Evolutionary conservation across 257 asterid genomes (phyloP), one percentile per base, ranked within the genome.

Genomic region (Solanum sitiens): DNA sequence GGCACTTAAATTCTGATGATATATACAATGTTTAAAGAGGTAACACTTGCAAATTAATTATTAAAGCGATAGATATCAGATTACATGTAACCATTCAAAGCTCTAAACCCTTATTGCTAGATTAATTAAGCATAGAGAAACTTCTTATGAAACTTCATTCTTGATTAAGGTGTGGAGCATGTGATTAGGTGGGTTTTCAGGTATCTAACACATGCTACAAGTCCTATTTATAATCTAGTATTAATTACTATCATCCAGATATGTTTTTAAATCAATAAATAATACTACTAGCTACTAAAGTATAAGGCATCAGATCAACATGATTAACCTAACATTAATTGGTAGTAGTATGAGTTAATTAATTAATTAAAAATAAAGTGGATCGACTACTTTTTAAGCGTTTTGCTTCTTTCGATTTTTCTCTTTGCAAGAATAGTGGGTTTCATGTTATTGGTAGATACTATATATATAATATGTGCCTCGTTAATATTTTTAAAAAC

Each of bases 151-250:
- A 72, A 14, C 40, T 89, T 82, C 16, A n/a, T 63, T 63, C 87
- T 85, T 72, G 74, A 86, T 68, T 44, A 45, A 84, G 88, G 92
- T 91, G 94, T 91, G 91, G 87, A 91, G 94, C 96, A 95, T 94
- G 98, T 95, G 98, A 93, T 93, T 94, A 91, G 96, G 94, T 94
- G 89, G 91, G 89, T 79, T 89, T 89, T 85, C 90, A 93, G 86
- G 93, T 89, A 93, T 93, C 98, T 83, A 93, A 94, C 98, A 95
- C 98, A 93, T 94, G 98, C 92, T 86, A 88, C 86, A 89, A 88
- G 91, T 90, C 86, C 89, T 86, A 77, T 68, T 79, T 50, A 77
- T 89, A 88, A 86, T 35, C 89, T 86, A 84, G 32, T 67, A 71
- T 71, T 70, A 32, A 71, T 88, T 87, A 87, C 86, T 84, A 84